Conservation (phyloP, 2,329 filamentous ascomycete species). For the Furcasterigmium sp. region DNA sequence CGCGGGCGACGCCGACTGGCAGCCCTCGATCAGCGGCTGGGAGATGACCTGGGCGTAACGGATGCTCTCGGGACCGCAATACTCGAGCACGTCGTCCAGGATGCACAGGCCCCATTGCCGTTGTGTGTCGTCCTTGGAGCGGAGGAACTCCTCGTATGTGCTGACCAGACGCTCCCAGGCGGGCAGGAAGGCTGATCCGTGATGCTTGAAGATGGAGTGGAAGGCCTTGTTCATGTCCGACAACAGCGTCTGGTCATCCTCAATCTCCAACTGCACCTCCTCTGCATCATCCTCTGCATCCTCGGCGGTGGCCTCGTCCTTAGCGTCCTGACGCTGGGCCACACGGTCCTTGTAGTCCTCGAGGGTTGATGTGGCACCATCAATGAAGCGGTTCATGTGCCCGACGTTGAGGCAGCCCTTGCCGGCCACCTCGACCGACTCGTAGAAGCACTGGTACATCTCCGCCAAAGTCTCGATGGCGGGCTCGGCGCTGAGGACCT, state of each 20-base stretch:
- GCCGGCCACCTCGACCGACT: slow-evolving; percentile 90
- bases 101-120: slow-evolving; percentile 99
- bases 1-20: slow-evolving; percentile 78
- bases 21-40: slow-evolving; percentile 78
- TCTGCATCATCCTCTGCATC: slow-evolving; percentile 89
- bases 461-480: slow-evolving; percentile 94
- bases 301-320: slow-evolving; percentile 65
- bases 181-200: slow-evolving; percentile 76
- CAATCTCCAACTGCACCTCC: slow-evolving; percentile 83
- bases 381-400: slow-evolving; percentile 84
- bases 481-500: slow-evolving; percentile 88
- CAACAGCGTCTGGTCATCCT: slow-evolving; percentile 93
- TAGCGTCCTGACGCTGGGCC: slow-evolving; percentile 75
- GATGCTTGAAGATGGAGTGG: slow-evolving; percentile 98
- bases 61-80: slow-evolving; percentile 85
- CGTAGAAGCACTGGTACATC: slow-evolving; percentile 99
- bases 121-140: slow-evolving; percentile 78
- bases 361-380: slow-evolving; percentile 76
- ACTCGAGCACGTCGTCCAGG: slow-evolving; percentile 96
- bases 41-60: slow-evolving; percentile 83
- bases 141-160: slow-evolving; percentile 83
- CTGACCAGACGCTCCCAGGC: slow-evolving; percentile 81
- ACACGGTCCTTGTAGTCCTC: slow-evolving; percentile 92
- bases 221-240: slow-evolving; percentile 99
- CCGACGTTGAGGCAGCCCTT: slow-evolving; percentile 72